A percentile compares a stretch with the other conserved stretches of the same genome.
phyloP scores from a whole-genome alignment of 2,329 filamentous ascomycete species.

The Fusarium acutatum region DNA sequence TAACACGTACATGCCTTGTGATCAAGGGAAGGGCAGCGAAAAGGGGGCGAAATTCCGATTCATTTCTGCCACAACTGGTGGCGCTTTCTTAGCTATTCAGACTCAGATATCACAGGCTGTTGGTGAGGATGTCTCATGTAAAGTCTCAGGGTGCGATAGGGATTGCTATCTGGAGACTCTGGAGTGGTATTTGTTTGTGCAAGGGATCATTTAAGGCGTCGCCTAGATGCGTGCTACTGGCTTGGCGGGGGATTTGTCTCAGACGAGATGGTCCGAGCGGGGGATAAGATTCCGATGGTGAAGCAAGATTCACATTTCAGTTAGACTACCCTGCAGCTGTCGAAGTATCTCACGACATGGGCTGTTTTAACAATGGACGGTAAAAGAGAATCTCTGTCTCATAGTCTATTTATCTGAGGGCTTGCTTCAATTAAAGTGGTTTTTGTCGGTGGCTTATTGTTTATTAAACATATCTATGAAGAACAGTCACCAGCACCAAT shows the following conservation, averaged over 20 bases:
- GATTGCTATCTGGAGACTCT: too few species aligned
- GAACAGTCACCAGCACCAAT: too few species aligned
- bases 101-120: background rate
- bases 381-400: too few species aligned
- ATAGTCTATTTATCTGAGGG: background rate
- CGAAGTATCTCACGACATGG: accelerated
- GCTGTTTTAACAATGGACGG: background rate
- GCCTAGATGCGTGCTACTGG: background rate
- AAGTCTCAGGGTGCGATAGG: background rate
- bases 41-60: background rate
- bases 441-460: too few species aligned
- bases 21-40: background rate
- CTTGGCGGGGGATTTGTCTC: background rate
- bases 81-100: background rate
- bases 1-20: background rate
- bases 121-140: background rate
- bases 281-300: background rate
- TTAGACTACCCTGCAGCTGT: background rate
- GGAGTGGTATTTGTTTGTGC: background rate
- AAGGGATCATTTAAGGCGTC: background rate
- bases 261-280: background rate
- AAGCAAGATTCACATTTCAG: background rate
- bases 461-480: too few species aligned
- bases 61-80: background rate
- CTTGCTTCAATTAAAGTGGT: too few species aligned